These are phyloP conservation scores for Thalassiosira ordinaria DNA, from an alignment of 352 stramenopile species.

Conservation along the genomic window DNA sequence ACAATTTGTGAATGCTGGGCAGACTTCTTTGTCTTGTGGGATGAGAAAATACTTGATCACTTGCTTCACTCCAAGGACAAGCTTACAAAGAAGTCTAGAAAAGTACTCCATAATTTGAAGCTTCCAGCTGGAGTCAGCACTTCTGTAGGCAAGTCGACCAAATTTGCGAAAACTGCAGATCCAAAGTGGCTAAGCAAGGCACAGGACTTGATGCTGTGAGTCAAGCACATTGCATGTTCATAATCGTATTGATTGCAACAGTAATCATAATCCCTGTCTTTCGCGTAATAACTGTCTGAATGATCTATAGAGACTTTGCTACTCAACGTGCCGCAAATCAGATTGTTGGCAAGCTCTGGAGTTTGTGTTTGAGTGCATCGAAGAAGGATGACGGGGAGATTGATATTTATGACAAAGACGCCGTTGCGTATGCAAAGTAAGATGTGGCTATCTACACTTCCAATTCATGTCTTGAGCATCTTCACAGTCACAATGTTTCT, in stretches of 20 bases:
- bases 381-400: slow-evolving; percentile 8
- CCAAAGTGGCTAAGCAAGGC: slow-evolving; percentile 55
- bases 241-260: no score
- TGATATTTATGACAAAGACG: slow-evolving; percentile 53
- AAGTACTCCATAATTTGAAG: slow-evolving; percentile 18
- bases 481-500: no score
- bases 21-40: slow-evolving; percentile 66
- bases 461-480: neutral
- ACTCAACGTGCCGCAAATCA: neutral
- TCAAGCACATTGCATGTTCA: no score
- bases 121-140: slow-evolving; percentile 5
- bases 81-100: slow-evolving; percentile 19
- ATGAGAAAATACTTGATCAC: slow-evolving; percentile 48
- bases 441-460: no score
- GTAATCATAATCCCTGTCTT: no score
- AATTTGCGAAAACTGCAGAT: slow-evolving; percentile 2
- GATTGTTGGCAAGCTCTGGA: slow-evolving; percentile 59
- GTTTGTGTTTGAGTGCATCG: slow-evolving; percentile 29
- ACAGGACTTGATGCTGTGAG: slow-evolving; percentile 59
- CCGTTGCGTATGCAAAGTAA: slow-evolving; percentile 45
- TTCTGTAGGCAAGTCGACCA: slow-evolving; percentile 26
- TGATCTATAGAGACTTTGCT: slow-evolving; percentile 22
- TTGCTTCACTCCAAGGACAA: slow-evolving; percentile 29
- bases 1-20: neutral
- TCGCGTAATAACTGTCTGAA: neutral